Base-by-base conservation (phyloP, 2,329 filamentous ascomycete genomes). In the Penicillium sp. region DNA sequence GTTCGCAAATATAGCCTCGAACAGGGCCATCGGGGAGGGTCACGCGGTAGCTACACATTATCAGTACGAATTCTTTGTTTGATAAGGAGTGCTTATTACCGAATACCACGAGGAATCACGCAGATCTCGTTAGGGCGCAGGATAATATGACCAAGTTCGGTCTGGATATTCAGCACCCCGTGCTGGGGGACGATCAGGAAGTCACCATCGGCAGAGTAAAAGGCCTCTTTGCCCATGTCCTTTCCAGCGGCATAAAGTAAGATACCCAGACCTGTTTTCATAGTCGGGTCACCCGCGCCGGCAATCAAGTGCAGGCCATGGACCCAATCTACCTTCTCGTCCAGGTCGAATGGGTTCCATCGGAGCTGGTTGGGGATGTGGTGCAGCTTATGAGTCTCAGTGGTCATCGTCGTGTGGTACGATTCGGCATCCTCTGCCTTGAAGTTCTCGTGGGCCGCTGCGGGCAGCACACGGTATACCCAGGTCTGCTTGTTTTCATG, bases 161-260 rank as follows among this genome's bases (percentile, higher is more conserved):
- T 92, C 61, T 84, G 81, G 54, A 92, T 86, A 62, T 91, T 86
- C 33, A 92, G 72, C 12, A 78, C 77, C 2, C 88, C 88, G 55
- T 87, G 81, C 65, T 92, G 88, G 1, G 86, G 78, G 12, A 92
- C 86, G 54, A 92, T 83, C 48, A 91, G 70, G 60, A 89, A 80
- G 66, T 92, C 88, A 10, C 88, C 88, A 64, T 92, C 88, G 0
- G 89, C 86, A 3, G 86, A 91, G 76, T 92, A 95, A 67, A 91
- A 95, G 0, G 88, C 88, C 43, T 85, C 77, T 33, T 81, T 80
- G n/a, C 77, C 72, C 90, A 95, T 95, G 64, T 84, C 83, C 66
- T 81, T 84, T 18, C 87, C 88, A 0, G 86, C 88, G 1, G 87
- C 85, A 64, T 88, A 95, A 49, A 93, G 81, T 68, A 87, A 84